Conservation (phyloP, 1,284 basidiomycete species). For the Naganishia albida region DNA sequence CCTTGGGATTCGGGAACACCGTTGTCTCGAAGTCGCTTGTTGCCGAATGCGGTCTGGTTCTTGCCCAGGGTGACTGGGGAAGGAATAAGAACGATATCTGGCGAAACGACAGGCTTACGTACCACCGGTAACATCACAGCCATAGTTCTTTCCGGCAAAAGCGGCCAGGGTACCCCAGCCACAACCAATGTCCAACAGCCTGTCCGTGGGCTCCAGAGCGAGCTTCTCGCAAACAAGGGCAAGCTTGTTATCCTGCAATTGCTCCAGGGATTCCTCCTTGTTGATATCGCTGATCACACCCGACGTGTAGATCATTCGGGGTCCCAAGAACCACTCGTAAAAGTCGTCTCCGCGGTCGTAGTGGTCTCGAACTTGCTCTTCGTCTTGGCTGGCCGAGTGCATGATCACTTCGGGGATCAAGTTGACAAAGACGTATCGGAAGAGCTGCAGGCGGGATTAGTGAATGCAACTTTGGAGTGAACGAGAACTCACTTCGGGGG, state of each 20-base stretch:
- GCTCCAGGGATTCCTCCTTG: constrained; percentile 81
- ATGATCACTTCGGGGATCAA: constrained; percentile 90
- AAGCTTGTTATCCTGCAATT: constrained; percentile 98
- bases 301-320: constrained; percentile 78
- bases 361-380: constrained; percentile 93
- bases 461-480: not conserved
- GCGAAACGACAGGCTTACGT: constrained; percentile 29
- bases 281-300: constrained; percentile 80
- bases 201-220: constrained; percentile 76
- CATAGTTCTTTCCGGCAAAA: constrained; percentile 96
- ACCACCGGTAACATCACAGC: constrained; percentile 84
- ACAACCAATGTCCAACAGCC: constrained; percentile 87
- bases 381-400: constrained; percentile 87
- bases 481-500: constrained; percentile 43
- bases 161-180: constrained; percentile 96
- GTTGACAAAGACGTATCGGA: constrained; percentile 88
- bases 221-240: constrained; percentile 94
- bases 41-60: constrained; percentile 92
- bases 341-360: constrained; percentile 98
- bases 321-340: constrained; percentile 70
- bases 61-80: constrained; percentile 74
- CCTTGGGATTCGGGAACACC: constrained; percentile 75
- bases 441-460: constrained; percentile 62
- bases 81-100: not conserved
- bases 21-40: constrained; percentile 79